Evolutionary conservation across 495 filamentous ascomycete genomes (phyloP), one percentile per base, ranked within the genome.

Genomic region (Penicillium nucicola): DNA sequence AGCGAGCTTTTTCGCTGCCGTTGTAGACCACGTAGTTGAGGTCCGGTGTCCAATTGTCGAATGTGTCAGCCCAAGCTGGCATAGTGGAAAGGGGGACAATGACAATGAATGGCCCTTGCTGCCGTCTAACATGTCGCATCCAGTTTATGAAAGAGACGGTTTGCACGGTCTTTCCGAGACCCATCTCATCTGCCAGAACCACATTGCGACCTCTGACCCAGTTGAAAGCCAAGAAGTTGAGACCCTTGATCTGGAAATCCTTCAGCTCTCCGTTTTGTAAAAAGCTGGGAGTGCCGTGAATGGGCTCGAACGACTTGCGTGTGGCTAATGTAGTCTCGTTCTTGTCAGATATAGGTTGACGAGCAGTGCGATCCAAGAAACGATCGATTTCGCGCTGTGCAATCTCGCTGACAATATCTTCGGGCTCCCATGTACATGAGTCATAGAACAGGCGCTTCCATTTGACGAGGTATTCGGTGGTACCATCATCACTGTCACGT

Each of bases 151-250:
- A 97, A 0, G 93, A 79, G 17, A 99, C 91, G 1, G 92, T 97
- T 68, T 99, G 93, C 3, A 99, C 92, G 1, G 93, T 99, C 74
- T 99, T 99, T 19, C 93, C 93, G 22, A 99, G 77, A 47, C 93
- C 93, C 93, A 99, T 99, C 64, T 99, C 93, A 57, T 99, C 93
- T 11, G 93, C 93, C 12, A 99, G 77, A 44, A 99, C 96, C 54
- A 96, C 92, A 59, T 97, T 97, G 57, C 90, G 88, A 36, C 83
- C 84, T 53, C 84, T 84, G 36, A 87, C 87, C 93, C 93, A 99
- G 65, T 96, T 95, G 61, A 90, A 89, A 33, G 89, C 89, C 47
- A 99, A 71, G 70, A 95, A 97, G 70, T 97, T 97, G 42, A 99
- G 67, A 5, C 93, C 93, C 37, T 87, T 89, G 56, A 97, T 77